Percentiles rank a stretch among this genome's conserved stretches.
Conservation (phyloP, 495 filamentous ascomycete genomes). For the Aspergillus ostianus region DNA sequence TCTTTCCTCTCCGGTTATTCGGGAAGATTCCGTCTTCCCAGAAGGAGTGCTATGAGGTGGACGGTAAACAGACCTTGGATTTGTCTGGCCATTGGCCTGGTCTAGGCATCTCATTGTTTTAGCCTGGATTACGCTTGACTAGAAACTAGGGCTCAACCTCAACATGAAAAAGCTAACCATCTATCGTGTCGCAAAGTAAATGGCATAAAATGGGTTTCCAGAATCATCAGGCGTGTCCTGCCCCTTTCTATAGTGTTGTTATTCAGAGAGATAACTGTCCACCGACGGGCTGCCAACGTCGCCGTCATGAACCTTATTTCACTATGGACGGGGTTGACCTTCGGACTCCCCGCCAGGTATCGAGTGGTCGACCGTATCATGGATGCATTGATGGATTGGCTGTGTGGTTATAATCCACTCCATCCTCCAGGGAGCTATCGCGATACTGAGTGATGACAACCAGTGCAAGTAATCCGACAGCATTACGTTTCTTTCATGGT, state of each 20-base stretch:
- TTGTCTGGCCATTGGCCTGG: background rate
- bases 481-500: slow-evolving; percentile 5
- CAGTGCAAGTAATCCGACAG: background rate
- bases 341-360: slow-evolving; percentile 12
- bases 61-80: background rate
- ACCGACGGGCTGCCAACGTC: slow-evolving; percentile 4
- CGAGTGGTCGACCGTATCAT: slow-evolving; percentile 6
- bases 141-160: too few relatives aligned
- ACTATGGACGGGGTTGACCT: slow-evolving; percentile 12
- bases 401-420: slow-evolving; percentile 7
- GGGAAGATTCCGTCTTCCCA: background rate
- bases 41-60: background rate
- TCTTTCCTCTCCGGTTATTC: slow-evolving; percentile 5
- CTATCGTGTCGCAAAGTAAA: too few relatives aligned
- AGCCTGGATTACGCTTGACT: background rate
- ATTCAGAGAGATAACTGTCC: background rate
- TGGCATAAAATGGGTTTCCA: too few relatives aligned
- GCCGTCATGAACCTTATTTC: slow-evolving; percentile 14
- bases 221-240: too few relatives aligned
- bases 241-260: too few relatives aligned
- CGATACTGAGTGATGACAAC: background rate
- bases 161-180: too few relatives aligned
- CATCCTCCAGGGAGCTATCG: slow-evolving; percentile 11
- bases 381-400: slow-evolving; percentile 13
- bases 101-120: background rate